phyloP scores from a whole-genome alignment of 345 rosid genomes.

The Eucalyptus cladocalyx region DNA sequence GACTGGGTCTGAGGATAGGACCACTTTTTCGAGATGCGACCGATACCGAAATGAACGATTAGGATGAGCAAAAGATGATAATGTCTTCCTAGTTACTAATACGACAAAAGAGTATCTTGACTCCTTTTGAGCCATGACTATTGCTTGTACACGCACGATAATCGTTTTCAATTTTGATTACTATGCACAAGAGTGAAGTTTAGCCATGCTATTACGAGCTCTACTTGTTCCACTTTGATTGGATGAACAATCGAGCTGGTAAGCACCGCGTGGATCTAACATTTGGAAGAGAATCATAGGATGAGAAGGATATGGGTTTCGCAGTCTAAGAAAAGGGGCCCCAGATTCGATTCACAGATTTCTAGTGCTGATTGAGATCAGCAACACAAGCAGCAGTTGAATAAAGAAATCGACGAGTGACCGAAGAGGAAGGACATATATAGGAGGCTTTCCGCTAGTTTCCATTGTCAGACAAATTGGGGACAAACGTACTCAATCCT shows the following conservation, averaged over 20 bases:
- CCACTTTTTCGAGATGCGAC: neutral
- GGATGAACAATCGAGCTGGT: neutral
- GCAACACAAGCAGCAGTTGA: neutral
- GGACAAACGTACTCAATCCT: slow-evolving; percentile 2
- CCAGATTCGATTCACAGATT: slow-evolving; percentile 3
- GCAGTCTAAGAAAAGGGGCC: neutral
- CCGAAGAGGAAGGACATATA: neutral
- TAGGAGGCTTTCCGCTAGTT: neutral
- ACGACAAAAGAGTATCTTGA: neutral
- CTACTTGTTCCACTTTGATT: neutral
- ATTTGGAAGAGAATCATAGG: neutral
- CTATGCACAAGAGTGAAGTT: neutral
- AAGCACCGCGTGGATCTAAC: neutral
- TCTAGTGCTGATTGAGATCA: slow-evolving; percentile 13
- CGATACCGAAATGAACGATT: neutral
- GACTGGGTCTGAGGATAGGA: neutral
- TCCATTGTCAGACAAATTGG: slow-evolving; percentile 15
- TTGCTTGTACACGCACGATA: neutral
- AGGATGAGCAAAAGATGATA: neutral
- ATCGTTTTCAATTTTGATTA: neutral
- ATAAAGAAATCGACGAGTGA: neutral
- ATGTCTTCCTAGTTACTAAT: neutral
- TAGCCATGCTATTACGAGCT: neutral
- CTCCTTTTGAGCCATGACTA: neutral
- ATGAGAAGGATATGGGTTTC: neutral